Conservation (phyloP, 179 eudicot genomes). For the Kewa caespitosa region DNA sequence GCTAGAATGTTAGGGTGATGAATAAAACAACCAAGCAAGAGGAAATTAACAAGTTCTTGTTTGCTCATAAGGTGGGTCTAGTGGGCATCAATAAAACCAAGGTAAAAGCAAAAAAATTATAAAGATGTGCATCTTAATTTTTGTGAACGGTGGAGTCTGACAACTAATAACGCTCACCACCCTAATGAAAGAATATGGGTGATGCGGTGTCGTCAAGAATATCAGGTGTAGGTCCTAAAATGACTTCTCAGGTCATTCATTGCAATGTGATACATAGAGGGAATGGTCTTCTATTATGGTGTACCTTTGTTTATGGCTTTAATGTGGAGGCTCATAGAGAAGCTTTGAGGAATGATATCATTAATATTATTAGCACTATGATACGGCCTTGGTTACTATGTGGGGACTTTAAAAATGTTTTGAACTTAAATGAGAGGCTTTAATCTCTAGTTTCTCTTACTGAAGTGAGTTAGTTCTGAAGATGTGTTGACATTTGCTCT, state of each 20-base stretch:
- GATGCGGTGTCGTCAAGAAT: not conserved
- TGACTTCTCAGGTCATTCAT: not conserved
- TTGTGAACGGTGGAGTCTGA: not conserved
- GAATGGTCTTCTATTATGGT: not conserved
- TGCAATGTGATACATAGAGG: not conserved
- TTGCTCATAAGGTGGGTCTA: not conserved
- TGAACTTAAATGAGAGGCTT: not conserved
- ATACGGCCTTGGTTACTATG: not conserved
- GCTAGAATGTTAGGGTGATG: not conserved
- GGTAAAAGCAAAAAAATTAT: not conserved
- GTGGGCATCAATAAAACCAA: not conserved
- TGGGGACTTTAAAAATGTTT: not conserved
- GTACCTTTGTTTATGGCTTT: not conserved
- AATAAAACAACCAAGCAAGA: not conserved
- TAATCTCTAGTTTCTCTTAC: not conserved
- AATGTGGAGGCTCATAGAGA: not conserved
- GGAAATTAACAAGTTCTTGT: not conserved
- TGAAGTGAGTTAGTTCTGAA: not conserved
- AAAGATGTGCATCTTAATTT: not conserved
- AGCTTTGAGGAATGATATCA: not conserved
- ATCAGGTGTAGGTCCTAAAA: not conserved
- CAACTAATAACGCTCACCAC: not conserved
- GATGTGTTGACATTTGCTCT: not conserved
- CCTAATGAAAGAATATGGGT: not conserved
- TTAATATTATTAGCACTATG: too few relatives aligned